These are phyloP conservation scores for Panicum virgatum DNA, from an alignment of 202 grass and related monocot species.

Conservation along the genomic window DNA sequence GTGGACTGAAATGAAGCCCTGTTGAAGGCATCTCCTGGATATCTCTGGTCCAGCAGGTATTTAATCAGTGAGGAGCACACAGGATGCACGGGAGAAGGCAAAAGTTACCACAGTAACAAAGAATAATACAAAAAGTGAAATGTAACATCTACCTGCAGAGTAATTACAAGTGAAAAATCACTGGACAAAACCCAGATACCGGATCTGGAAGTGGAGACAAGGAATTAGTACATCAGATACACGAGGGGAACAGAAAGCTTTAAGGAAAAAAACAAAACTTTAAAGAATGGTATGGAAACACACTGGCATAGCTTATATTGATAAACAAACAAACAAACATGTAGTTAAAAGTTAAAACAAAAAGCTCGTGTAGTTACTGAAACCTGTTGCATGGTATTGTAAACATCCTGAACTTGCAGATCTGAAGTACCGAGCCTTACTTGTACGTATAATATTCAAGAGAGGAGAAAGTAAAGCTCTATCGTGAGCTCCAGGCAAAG, in stretches of 20 bases:
- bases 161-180: slow-evolving; percentile 4
- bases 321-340: not conserved
- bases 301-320: not conserved
- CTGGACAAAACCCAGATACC: not conserved
- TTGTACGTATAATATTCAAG: not conserved
- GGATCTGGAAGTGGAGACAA: not conserved
- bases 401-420: slow-evolving; percentile 1
- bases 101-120: not conserved
- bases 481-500: not conserved
- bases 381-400: not conserved
- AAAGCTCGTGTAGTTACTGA: not conserved
- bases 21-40: not conserved
- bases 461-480: slow-evolving; percentile 8
- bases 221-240: slow-evolving; percentile 18
- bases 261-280: not conserved
- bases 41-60: not conserved
- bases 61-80: slow-evolving; percentile 1
- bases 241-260: not conserved
- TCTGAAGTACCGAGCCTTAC: not conserved
- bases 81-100: not conserved
- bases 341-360: not conserved
- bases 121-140: not conserved
- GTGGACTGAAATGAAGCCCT: not conserved
- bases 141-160: not conserved
- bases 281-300: not conserved